Percentiles rank a stretch among this genome's conserved stretches.
phyloP scores from a whole-genome alignment of 768 basidiomycete species.

The Pleurotus platypus region DNA sequence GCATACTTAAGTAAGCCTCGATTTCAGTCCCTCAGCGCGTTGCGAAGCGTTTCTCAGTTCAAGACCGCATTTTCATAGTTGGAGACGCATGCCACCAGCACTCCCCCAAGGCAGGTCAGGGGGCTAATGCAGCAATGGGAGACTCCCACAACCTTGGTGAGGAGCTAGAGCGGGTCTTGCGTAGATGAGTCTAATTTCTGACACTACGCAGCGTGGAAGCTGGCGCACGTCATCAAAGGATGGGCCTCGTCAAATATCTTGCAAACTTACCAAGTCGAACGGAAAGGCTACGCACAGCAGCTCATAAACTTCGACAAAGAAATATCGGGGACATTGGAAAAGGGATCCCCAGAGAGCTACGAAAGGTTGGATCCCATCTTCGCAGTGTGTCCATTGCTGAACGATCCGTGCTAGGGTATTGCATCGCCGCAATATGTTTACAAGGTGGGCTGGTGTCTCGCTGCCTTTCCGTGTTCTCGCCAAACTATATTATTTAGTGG shows the following conservation, averaged over 20 bases:
- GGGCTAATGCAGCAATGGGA: no score
- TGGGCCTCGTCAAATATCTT: conserved; percentile 19
- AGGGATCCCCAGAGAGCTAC: background rate
- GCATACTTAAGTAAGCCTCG: no score
- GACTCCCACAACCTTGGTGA: no score
- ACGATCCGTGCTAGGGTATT: background rate
- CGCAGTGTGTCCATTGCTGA: background rate
- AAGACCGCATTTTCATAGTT: no score
- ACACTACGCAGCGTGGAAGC: conserved; percentile 14
- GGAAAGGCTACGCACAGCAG: conserved; percentile 15
- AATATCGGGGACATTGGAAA: conserved; percentile 9
- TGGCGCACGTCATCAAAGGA: conserved; percentile 20
- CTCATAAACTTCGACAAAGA: conserved; percentile 22
- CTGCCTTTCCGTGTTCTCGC: background rate
- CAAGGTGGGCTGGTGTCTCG: conserved; percentile 1
- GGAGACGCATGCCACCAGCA: no score
- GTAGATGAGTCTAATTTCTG: background rate
- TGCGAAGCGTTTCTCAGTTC: no score
- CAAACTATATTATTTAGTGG: conserved; percentile 1
- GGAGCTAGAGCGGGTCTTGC: background rate
- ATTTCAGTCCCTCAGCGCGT: no score
- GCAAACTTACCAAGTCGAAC: conserved; percentile 23
- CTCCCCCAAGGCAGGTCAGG: no score
- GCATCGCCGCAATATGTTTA: conserved; percentile 12
- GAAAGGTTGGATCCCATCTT: background rate